Conservation (phyloP, 805 yeast species). For the Monosporozyma servazzii region DNA sequence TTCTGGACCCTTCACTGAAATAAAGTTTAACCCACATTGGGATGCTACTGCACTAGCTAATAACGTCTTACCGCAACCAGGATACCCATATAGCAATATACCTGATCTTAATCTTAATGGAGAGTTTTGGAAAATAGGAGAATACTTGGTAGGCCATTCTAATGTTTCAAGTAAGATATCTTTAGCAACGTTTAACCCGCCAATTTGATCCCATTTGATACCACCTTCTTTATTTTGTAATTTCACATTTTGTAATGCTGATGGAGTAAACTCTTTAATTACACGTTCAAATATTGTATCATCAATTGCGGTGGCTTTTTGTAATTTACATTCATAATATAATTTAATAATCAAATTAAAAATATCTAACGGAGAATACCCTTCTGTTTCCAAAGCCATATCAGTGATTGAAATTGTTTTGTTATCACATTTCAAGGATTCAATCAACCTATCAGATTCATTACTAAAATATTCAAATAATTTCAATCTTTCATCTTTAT, state of each 20-base stretch:
- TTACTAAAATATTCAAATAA: slow-evolving; percentile 37
- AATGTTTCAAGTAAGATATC: slow-evolving; percentile 70
- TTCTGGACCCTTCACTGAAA: slow-evolving; percentile 92
- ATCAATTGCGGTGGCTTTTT: not conserved
- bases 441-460: slow-evolving; percentile 4
- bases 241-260: slow-evolving; percentile 78
- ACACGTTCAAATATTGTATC: slow-evolving; percentile 40
- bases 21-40: slow-evolving; percentile 88
- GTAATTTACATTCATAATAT: slow-evolving; percentile 37
- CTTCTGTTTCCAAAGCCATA: slow-evolving; percentile 68
- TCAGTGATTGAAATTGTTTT: slow-evolving; percentile 35
- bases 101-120: slow-evolving; percentile 87
- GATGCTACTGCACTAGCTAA: slow-evolving; percentile 89
- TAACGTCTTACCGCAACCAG: slow-evolving; percentile 95
- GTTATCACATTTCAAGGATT: not conserved
- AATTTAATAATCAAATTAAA: slow-evolving; percentile 63
- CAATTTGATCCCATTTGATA: slow-evolving; percentile 78
- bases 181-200: slow-evolving; percentile 76
- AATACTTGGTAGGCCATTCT: slow-evolving; percentile 96
- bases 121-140: slow-evolving; percentile 85
- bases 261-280: slow-evolving; percentile 62
- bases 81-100: slow-evolving; percentile 83
- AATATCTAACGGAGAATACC: slow-evolving; percentile 78
- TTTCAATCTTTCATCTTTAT: slow-evolving; percentile 46
- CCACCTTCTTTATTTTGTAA: slow-evolving; percentile 39